Evolutionary conservation across 2,329 filamentous ascomycete genomes (phyloP).

Genomic region (Epichloe uncinata): DNA sequence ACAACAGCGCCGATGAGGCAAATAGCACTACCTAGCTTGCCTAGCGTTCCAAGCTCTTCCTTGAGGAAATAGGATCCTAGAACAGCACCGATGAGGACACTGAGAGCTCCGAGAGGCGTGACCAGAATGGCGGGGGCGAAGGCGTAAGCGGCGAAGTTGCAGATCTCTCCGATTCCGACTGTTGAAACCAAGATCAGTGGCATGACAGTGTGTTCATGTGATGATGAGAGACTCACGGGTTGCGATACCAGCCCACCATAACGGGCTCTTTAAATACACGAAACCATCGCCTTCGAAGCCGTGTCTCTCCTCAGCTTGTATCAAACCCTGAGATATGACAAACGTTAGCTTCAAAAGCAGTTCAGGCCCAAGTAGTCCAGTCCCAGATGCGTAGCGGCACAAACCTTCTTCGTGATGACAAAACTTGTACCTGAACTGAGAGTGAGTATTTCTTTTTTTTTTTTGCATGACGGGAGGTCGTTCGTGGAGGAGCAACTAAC

Average conservation of each 20-base stretch:
- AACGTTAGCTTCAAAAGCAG: too few relatives aligned
- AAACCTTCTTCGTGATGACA: conserved; percentile 95
- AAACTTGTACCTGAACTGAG: conserved; percentile 67
- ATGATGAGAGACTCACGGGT: conserved; percentile 49
- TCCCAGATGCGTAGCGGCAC: not conserved
- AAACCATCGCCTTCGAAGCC: conserved; percentile 96
- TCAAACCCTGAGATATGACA: conserved; percentile 52
- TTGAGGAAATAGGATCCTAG: conserved; percentile 88
- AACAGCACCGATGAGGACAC: conserved; percentile 88
- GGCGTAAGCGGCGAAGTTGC: conserved; percentile 96
- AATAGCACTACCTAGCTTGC: conserved; percentile 89
- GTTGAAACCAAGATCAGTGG: conserved; percentile 6
- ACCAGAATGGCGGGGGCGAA: conserved; percentile 98
- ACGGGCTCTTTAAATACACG: conserved; percentile 83
- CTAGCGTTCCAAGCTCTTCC: conserved; percentile 79
- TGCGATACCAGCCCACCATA: conserved; percentile 92
- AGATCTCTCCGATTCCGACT: conserved; percentile 89
- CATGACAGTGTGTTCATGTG: not conserved
- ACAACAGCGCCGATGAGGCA: conserved; percentile 94
- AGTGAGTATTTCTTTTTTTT: conserved; percentile 11
- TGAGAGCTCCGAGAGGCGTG: conserved; percentile 84
- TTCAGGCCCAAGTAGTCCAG: too few relatives aligned
- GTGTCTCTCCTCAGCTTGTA: conserved; percentile 79
- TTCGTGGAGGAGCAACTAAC: conserved; percentile 29
- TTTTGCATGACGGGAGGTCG: not conserved